phyloP scores from a whole-genome alignment of 2,329 filamentous ascomycete genomes.

The Metarhizium rileyi region DNA sequence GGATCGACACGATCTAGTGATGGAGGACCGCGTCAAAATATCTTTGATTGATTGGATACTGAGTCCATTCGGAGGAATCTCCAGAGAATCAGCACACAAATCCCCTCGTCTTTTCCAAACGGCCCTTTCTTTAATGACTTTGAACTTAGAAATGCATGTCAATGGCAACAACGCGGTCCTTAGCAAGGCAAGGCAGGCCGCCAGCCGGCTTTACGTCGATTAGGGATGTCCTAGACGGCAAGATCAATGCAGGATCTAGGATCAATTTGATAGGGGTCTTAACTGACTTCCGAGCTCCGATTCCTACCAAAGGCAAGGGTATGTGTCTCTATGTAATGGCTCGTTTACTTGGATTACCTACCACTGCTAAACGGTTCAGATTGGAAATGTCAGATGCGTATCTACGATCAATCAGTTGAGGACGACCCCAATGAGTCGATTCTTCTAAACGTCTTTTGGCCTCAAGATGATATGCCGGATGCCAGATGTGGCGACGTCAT shows the following conservation, averaged over 20 bases:
- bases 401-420: constrained; percentile 50
- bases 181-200: constrained; percentile 4
- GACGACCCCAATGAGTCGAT: constrained; percentile 27
- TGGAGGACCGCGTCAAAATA: neutral
- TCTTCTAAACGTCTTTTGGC: constrained; percentile 51
- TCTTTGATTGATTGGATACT: neutral
- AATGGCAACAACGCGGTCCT: constrained; percentile 7
- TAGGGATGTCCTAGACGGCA: constrained; percentile 33
- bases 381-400: constrained; percentile 48
- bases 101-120: neutral
- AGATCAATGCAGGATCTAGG: constrained; percentile 16
- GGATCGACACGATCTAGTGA: no score
- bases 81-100: neutral
- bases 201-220: constrained; percentile 21
- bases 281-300: constrained; percentile 50
- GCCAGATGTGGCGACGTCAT: constrained; percentile 31
- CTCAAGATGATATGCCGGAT: constrained; percentile 36
- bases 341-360: neutral
- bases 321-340: constrained; percentile 10
- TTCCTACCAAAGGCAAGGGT: constrained; percentile 42
- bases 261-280: constrained; percentile 63
- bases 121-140: neutral
- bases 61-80: neutral
- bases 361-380: constrained; percentile 29
- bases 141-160: neutral